These are phyloP conservation scores for Alnus rubra DNA, from an alignment of 306 rosid genomes.

Conservation along the genomic window DNA sequence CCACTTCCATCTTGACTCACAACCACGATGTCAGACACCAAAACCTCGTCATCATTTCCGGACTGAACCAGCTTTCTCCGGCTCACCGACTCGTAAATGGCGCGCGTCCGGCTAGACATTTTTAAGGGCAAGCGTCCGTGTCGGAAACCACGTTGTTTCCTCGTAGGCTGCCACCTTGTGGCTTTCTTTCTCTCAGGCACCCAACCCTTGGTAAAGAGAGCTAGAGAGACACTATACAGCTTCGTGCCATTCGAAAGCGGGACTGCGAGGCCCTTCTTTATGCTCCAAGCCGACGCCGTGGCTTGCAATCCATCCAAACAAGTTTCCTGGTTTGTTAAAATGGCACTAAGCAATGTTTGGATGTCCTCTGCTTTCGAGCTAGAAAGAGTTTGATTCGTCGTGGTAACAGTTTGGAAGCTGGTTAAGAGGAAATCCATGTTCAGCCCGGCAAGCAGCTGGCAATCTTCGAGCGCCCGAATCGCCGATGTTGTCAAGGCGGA, in stretches of 20 bases:
- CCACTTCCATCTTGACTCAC: constrained; percentile 80
- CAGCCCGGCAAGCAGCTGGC: constrained; percentile 53
- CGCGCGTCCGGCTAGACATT: constrained; percentile 56
- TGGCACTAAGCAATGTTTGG: constrained; percentile 68
- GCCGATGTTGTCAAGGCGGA: constrained; percentile 53
- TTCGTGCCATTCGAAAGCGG: constrained; percentile 80
- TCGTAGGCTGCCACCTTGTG: constrained; percentile 26
- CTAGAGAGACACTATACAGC: constrained; percentile 75
- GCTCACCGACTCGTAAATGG: constrained; percentile 61
- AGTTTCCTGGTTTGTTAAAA: constrained; percentile 77
- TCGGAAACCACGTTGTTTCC: constrained; percentile 42
- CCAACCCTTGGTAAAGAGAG: constrained; percentile 72
- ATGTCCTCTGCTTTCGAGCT: constrained; percentile 59
- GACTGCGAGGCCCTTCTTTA: constrained; percentile 49
- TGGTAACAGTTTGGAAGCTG: constrained; percentile 50
- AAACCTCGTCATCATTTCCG: constrained; percentile 31
- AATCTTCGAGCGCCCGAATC: constrained; percentile 66
- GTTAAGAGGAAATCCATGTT: constrained; percentile 62
- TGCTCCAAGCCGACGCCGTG: constrained; percentile 63
- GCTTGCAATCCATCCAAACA: constrained; percentile 76
- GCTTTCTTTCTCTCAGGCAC: constrained; percentile 44
- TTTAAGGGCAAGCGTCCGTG: constrained; percentile 70
- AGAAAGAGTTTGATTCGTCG: constrained; percentile 37
- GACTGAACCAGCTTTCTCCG: constrained; percentile 57
- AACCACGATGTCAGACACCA: constrained; percentile 59